Base-by-base conservation (phyloP, 2,329 filamentous ascomycete genomes). In the Xylaria sp. region DNA sequence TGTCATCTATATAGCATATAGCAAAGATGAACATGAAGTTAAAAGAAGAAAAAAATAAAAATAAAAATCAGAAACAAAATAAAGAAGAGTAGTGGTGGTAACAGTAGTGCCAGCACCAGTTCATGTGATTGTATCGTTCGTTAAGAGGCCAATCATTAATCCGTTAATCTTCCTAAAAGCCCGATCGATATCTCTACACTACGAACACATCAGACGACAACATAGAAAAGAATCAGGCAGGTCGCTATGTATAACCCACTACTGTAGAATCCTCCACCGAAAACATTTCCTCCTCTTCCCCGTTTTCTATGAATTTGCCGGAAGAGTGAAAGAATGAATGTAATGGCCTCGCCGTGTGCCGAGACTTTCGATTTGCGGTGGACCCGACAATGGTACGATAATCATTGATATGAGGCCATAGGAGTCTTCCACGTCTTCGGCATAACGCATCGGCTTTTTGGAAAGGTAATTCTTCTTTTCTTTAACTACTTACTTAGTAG, bases 371-470 rank as follows among this genome's bases (percentile, higher is more conserved):
- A 16, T 5, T 57, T 27, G 54, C 35, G 13, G 35, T 57, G 54
- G 54, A 21, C 54, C 54, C 25, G 13, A 29, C 16, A 44, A 58
- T 58, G 55, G 37, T 58, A 58, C 55, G 55, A 58, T 58, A 58
- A n/a, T n/a, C n/a, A n/a, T n/a, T 58, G 37, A 35, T 35, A 10
- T 6, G 32, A 59, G 40, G 25, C 55, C 37, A 59, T 32, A 13
- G 35, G 35, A n/a, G 21, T n/a, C n/a, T 29, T n/a, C 29, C 10
- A n/a, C 32, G 29, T 23, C 54, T 29, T 58, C 57, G 57, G 57
- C 57, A 48, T 25, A 35, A 42, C n/a, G 18, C n/a, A 9, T 60
- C 42, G 27, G 42, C 44, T 60, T 50, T 60, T 51, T 35, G n/a
- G 35, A 40, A 23, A 57, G 37, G n/a, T 40, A 40, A 40, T 13